Conservation (phyloP, 2,329 filamentous ascomycete genomes). For the Apiospora sp. region DNA sequence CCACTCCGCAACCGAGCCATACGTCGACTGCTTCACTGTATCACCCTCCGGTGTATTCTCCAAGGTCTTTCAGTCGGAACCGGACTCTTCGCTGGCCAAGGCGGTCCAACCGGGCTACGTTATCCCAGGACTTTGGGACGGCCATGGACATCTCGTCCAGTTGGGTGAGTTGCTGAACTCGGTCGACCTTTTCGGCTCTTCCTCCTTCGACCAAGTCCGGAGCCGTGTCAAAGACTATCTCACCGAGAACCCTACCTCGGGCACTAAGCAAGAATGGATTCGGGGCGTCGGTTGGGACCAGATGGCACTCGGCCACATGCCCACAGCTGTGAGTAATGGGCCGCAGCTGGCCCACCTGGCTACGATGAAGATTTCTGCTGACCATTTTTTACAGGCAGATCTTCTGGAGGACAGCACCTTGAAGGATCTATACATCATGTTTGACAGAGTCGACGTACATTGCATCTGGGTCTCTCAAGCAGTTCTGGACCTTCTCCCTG, state of each 20-base stretch:
- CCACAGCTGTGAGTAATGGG: slow-evolving; percentile 62
- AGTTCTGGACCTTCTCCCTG: slow-evolving; percentile 67
- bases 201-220: slow-evolving; percentile 63
- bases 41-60: slow-evolving; percentile 55
- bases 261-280: slow-evolving; percentile 66
- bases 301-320: slow-evolving; percentile 69
- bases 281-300: slow-evolving; percentile 77
- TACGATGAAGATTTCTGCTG: slow-evolving; percentile 37
- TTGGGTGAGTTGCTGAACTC: slow-evolving; percentile 74
- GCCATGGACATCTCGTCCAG: slow-evolving; percentile 71
- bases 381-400: slow-evolving; percentile 51
- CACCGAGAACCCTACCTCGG: slow-evolving; percentile 55
- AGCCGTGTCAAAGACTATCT: slow-evolving; percentile 61
- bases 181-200: slow-evolving; percentile 68
- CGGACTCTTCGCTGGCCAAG: slow-evolving; percentile 39
- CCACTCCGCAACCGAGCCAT: slow-evolving; percentile 45
- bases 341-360: background rate
- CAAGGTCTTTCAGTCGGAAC: slow-evolving; percentile 51
- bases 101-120: slow-evolving; percentile 58
- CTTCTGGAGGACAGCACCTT: slow-evolving; percentile 61
- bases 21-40: slow-evolving; percentile 64
- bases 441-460: slow-evolving; percentile 74
- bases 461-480: slow-evolving; percentile 74
- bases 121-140: slow-evolving; percentile 75
- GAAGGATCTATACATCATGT: slow-evolving; percentile 68